Conservation (phyloP, 1,284 basidiomycete species). For the Leccinum griseonigrum region DNA sequence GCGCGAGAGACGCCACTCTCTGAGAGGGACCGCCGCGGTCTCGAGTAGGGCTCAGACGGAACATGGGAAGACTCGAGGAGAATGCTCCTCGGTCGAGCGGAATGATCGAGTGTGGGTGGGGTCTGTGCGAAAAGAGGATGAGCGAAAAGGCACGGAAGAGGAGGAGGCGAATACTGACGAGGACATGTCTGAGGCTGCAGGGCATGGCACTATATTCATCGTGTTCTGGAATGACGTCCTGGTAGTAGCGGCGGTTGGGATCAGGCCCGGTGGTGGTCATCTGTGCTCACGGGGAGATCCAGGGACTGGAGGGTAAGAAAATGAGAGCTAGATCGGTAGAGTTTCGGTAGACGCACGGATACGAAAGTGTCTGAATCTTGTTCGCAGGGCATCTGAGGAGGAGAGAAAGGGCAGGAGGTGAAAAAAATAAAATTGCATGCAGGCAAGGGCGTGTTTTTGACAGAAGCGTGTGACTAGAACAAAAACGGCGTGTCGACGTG, state of each 20-base stretch:
- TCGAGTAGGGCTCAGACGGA: conserved; percentile 20
- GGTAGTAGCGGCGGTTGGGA: conserved; percentile 14
- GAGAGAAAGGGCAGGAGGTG: background rate
- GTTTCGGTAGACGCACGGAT: conserved; percentile 21
- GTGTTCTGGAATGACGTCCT: conserved; percentile 31
- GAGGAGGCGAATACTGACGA: conserved; percentile 20
- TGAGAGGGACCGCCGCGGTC: conserved; percentile 18
- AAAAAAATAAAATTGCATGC: conserved; percentile 15
- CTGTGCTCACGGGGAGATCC: conserved; percentile 32
- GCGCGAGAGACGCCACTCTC: conserved; percentile 25
- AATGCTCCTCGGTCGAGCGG: conserved; percentile 27
- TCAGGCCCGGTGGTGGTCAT: conserved; percentile 25
- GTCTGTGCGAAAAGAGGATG: conserved; percentile 16
- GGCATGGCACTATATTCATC: conserved; percentile 32
- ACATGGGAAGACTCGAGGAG: conserved; percentile 25
- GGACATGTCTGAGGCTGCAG: conserved; percentile 27
- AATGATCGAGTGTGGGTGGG: conserved; percentile 20
- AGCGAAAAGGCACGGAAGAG: conserved; percentile 4
- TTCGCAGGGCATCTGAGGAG: conserved; percentile 1
- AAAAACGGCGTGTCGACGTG: conserved; percentile 59
- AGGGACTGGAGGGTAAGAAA: conserved; percentile 12
- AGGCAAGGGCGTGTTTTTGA: conserved; percentile 16
- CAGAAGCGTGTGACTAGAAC: conserved; percentile 18
- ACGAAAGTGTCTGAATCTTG: conserved; percentile 20
- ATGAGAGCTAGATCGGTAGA: background rate